Evolutionary conservation across 768 basidiomycete species (phyloP), one percentile per base, ranked within the genome.

Genomic region (Rubroboletus satanas): DNA sequence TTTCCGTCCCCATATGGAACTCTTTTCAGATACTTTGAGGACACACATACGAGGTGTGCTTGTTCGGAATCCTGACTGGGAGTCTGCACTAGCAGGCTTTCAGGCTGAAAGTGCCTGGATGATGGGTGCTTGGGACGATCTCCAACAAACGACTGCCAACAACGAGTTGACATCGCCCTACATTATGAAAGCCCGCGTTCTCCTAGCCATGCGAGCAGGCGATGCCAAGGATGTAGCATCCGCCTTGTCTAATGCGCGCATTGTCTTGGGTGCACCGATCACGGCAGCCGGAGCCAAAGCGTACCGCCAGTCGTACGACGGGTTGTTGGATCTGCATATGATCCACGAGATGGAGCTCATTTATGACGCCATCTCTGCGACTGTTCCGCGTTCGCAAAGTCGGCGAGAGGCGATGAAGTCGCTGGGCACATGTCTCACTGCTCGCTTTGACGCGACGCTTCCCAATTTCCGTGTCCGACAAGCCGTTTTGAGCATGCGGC

Each of bases 31-130:
- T 63, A 96, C 96, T 0, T 72, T 98, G 55, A 83, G 93, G 38
- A 99, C 96, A 1, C 97, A 98, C 68, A 94, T 98, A 28, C 81
- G 83, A 58, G 97, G 97, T 7, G 86, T 98, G 9, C 78, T 98
- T 18, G 87, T 85, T 39, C 84, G 87, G 12, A 84, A 91, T 66
- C 88, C 93, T 0, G 82, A 84, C 49, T 98, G 97, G 96, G 81
- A 88, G 54, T 66, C 77, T 7, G 77, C 79, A 3, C 75, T 99
- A 11, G 83, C 87, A 7, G 85, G 87, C 0, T 98, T 93, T 66
- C 90, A 93, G 62, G 84, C 90, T 11, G 95, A 99, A 74, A 90
- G 93, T 57, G 90, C 93, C 2, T 96, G 94, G 88, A 95, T 95
- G 83, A 87, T 93, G 33, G 90, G 93, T 6, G 93, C 94, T 60